phyloP scores from a whole-genome alignment of 2,329 filamentous ascomycete genomes.

The Alternaria alternata region DNA sequence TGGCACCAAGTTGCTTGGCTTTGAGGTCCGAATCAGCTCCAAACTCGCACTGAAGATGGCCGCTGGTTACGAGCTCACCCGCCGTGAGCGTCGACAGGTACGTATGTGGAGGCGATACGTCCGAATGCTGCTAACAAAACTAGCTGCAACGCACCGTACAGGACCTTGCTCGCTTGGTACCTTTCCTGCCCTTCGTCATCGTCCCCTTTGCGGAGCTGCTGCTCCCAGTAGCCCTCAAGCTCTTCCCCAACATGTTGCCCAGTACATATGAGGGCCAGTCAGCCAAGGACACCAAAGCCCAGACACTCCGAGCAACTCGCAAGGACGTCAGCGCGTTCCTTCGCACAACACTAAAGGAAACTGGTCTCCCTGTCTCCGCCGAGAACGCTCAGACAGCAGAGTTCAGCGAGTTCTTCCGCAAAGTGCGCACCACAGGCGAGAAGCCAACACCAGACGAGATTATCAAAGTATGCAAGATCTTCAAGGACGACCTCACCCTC shows the following conservation, averaged over 20 bases:
- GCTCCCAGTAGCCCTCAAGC: slow-evolving; percentile 86
- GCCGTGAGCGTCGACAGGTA: slow-evolving; percentile 88
- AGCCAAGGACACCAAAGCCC: slow-evolving; percentile 88
- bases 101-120: not conserved
- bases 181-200: slow-evolving; percentile 96
- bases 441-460: slow-evolving; percentile 87
- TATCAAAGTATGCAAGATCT: slow-evolving; percentile 98
- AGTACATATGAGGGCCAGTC: slow-evolving; percentile 96
- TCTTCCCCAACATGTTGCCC: slow-evolving; percentile 97
- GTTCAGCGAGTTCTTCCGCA: slow-evolving; percentile 96
- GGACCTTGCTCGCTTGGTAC: slow-evolving; percentile 89
- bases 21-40: slow-evolving; percentile 92
- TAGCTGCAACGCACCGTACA: slow-evolving; percentile 88
- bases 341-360: slow-evolving; percentile 86
- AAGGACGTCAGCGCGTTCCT: slow-evolving; percentile 95
- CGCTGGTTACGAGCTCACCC: slow-evolving; percentile 93
- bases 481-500: slow-evolving; percentile 95
- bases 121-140: slow-evolving; percentile 19
- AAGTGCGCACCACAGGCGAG: slow-evolving; percentile 86
- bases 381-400: slow-evolving; percentile 90
- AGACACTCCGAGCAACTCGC: slow-evolving; percentile 79
- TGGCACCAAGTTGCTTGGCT: slow-evolving; percentile 91
- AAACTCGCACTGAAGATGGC: slow-evolving; percentile 96
- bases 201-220: slow-evolving; percentile 95
- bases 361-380: slow-evolving; percentile 85